These are phyloP conservation scores for Ceratocystis diversiconidia DNA, from an alignment of 2,329 filamentous ascomycete genomes.

Conservation along the genomic window DNA sequence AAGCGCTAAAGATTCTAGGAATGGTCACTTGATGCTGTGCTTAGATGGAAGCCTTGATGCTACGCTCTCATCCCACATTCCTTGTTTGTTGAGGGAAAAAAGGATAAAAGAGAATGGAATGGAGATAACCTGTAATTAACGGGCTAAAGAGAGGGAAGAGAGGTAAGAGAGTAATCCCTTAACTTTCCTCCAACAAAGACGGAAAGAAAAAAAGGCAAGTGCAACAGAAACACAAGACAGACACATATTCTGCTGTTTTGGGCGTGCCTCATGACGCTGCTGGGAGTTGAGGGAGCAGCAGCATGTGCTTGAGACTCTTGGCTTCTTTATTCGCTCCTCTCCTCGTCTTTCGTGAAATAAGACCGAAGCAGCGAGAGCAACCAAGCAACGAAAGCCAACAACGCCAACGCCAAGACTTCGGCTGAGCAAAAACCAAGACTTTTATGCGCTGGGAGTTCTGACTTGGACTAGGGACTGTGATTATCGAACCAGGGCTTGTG, in stretches of 20 bases:
- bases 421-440: neutral
- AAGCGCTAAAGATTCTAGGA: too few species aligned
- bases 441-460: neutral
- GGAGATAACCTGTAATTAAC: too few species aligned
- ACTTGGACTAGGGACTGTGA: too few species aligned
- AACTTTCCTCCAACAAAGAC: neutral
- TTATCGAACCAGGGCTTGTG: too few species aligned
- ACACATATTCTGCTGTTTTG: neutral
- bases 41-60: too few species aligned
- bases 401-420: neutral
- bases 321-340: neutral
- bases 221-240: neutral
- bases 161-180: too few species aligned
- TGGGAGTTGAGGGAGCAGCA: neutral
- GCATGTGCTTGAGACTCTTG: neutral
- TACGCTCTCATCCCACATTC: too few species aligned
- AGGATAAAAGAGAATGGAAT: too few species aligned
- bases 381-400: neutral
- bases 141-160: too few species aligned
- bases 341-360: neutral
- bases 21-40: too few species aligned
- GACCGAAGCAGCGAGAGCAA: neutral
- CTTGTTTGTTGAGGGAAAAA: too few species aligned
- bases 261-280: neutral
- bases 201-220: neutral